Evolutionary conservation across 129 eudicot genomes (phyloP), one percentile per base, ranked within the genome.

Genomic region (Calendula officinalis): DNA sequence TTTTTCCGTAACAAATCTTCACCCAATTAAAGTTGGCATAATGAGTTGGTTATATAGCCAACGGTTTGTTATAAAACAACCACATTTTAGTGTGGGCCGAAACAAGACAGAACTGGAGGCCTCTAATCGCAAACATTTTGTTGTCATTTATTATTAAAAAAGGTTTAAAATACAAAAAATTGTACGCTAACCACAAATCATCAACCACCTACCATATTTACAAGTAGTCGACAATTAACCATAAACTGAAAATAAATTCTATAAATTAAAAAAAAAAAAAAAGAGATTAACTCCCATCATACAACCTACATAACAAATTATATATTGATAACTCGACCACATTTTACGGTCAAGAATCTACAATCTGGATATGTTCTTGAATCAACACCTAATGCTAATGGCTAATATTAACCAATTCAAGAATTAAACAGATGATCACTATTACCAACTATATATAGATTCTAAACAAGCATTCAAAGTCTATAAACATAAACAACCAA

Each of bases 301-400:
- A 52, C 49, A 1, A 45, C 52, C 67, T 53, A 65, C 72, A 8
- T 15, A 56, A 56, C 64, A 61, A 62, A 67, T 40, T 61, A 56
- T 69, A 66, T 16, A 63, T 73, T 64, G 56, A 67, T 64, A 55
- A 53, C 67, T 36, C 73, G 70, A 76, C 78, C 75, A 57, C 64
- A 60, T 42, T 56, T 65, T 47, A 46, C 30, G 56, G 67, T 65
- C 72, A 73, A 73, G 46, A 56, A 62, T 68, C 56, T 73, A 67
- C 42, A 78, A 54, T 55, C 63, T 47, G n/a, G n/a, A n/a, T n/a
- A n/a, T n/a, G n/a, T n/a, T 75, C 60, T 64, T 58, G 68, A 49
- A 68, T 61, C 69, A 43, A 68, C 77, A 70, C 72, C 73, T 57
- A 49, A 65, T 13, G 46, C 15, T 22, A 22, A 22, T 22, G 30